Evolutionary conservation across 139 green algal species (phyloP).

Genomic region (Chlamydomonas incerta): DNA sequence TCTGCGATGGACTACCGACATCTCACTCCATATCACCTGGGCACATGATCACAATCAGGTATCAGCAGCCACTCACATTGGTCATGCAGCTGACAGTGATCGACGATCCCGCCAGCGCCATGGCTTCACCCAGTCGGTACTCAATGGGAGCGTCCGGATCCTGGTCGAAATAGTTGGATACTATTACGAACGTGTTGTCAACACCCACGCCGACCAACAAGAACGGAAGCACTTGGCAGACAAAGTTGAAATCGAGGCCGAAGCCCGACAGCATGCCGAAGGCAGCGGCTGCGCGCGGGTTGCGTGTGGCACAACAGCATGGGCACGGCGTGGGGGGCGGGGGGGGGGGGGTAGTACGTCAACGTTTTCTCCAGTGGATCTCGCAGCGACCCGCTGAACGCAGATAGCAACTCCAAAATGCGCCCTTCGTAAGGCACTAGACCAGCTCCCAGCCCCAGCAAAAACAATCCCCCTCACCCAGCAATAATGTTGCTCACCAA

Average conservation of each 20-base stretch:
- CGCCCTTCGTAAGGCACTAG: no score
- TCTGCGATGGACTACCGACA: no score
- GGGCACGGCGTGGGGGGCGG: no score
- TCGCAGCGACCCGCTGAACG: no score
- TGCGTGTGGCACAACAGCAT: no score
- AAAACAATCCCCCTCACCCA: no score
- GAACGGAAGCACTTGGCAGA: constrained; percentile 58
- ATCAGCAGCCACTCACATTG: constrained; percentile 44
- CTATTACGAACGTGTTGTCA: constrained; percentile 71
- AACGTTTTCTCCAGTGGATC: no score
- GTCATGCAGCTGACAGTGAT: constrained; percentile 65
- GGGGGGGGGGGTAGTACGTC: no score
- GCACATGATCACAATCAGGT: no score
- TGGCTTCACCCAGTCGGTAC: constrained; percentile 46
- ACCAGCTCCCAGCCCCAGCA: no score
- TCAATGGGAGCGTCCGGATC: constrained; percentile 31
- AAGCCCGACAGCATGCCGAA: constrained; percentile 27
- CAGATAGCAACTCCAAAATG: no score
- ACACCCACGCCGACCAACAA: constrained; percentile 69
- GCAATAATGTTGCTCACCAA: background rate
- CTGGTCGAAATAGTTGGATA: constrained; percentile 54
- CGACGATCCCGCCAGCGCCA: constrained; percentile 52
- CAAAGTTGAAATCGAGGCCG: background rate
- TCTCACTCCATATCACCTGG: no score
- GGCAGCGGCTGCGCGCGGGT: background rate